Conservation (phyloP, 2,329 filamentous ascomycete species). For the Fusarium sp. region DNA sequence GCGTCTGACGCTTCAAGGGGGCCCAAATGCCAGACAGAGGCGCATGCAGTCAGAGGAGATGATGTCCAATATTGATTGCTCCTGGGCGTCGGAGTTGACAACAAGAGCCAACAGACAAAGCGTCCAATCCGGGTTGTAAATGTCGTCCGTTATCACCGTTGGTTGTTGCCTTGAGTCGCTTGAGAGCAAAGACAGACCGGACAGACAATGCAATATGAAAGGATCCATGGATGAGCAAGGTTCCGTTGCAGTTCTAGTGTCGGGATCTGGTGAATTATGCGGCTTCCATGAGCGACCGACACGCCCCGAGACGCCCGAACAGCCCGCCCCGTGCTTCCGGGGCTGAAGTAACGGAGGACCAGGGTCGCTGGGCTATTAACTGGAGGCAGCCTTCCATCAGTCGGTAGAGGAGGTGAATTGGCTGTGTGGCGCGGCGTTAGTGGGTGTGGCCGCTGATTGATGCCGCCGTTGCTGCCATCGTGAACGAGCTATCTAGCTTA, state of each 20-base stretch:
- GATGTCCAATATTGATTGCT: constrained; percentile 16
- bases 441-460: constrained; percentile 9
- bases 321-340: constrained; percentile 29
- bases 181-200: not conserved
- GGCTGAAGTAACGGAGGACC: constrained; percentile 21
- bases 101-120: not conserved
- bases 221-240: constrained; percentile 23
- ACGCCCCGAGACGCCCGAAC: constrained; percentile 28
- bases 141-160: not conserved
- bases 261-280: constrained; percentile 26
- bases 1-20: constrained; percentile 34
- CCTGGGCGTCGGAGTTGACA: constrained; percentile 5
- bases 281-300: constrained; percentile 27
- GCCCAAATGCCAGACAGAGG: constrained; percentile 35
- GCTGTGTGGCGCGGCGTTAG: constrained; percentile 23
- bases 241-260: constrained; percentile 21
- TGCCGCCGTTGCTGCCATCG: constrained; percentile 25
- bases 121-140: not conserved
- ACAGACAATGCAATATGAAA: not conserved
- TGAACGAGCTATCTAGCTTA: not conserved
- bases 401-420: constrained; percentile 13
- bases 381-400: constrained; percentile 7
- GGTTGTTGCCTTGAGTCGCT: not conserved
- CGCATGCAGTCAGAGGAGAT: constrained; percentile 19
- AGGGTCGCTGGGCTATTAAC: constrained; percentile 3